Evolutionary conservation across 768 basidiomycete genomes (phyloP).

Genomic region (Myochromella boudieri): DNA sequence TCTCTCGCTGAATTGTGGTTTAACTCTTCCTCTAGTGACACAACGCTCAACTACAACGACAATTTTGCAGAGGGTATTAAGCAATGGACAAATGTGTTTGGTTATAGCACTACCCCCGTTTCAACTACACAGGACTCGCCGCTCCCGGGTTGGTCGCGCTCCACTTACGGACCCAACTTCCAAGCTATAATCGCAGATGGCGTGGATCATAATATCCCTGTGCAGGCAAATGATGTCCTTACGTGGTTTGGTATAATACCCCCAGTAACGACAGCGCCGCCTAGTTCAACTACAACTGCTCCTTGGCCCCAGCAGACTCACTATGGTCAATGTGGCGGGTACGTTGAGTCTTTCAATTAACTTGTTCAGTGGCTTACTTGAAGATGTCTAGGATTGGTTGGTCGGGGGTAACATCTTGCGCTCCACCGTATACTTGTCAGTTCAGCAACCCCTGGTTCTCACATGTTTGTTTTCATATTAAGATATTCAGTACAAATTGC

Average conservation of each 20-base stretch:
- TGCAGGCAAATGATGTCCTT: slow-evolving; percentile 45
- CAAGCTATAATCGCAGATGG: slow-evolving; percentile 48
- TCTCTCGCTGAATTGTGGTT: neutral
- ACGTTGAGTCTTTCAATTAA: neutral
- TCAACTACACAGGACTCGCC: slow-evolving; percentile 41
- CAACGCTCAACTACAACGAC: slow-evolving; percentile 45
- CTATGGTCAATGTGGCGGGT: slow-evolving; percentile 23
- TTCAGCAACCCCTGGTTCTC: slow-evolving; percentile 19
- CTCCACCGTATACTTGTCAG: slow-evolving; percentile 22
- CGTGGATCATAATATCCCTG: slow-evolving; percentile 53
- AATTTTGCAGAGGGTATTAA: slow-evolving; percentile 54
- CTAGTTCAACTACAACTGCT: slow-evolving; percentile 16
- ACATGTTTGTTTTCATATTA: slow-evolving; percentile 15
- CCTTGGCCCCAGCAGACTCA: slow-evolving; percentile 16
- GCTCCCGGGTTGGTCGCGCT: slow-evolving; percentile 42
- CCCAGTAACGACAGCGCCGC: slow-evolving; percentile 15
- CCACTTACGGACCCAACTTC: slow-evolving; percentile 48
- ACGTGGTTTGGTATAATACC: slow-evolving; percentile 45
- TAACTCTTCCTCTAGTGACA: slow-evolving; percentile 34
- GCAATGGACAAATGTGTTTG: slow-evolving; percentile 58
- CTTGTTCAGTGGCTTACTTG: neutral
- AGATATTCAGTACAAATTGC: neutral
- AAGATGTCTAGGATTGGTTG: slow-evolving; percentile 25
- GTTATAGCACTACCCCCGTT: slow-evolving; percentile 38
- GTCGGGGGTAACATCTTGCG: slow-evolving; percentile 24